Evolutionary conservation across 148 eudicot species (phyloP), one percentile per base, ranked within the genome.

Genomic region (Chenopodium formosanum): DNA sequence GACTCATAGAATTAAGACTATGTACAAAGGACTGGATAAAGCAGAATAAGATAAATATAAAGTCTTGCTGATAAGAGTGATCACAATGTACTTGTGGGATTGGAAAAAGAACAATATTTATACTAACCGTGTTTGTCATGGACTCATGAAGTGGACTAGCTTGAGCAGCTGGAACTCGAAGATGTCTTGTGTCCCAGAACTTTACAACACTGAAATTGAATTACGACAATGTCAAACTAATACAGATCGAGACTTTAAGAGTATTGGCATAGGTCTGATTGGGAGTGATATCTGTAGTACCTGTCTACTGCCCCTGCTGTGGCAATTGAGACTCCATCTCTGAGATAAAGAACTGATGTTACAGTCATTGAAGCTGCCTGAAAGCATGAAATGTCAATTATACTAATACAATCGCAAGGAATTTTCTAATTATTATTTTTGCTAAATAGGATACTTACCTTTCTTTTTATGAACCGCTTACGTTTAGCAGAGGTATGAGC

Each of bases 301-400:
- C 95, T 94, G 86, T 96, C 95, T 68, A 87, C 91, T 87, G 99
- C 97, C 85, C 97, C 99, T 73, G 97, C 97, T 62, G 97, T 90
- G 81, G 94, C 97, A 82, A 95, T 76, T 20, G 94, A 91, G 77
- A 92, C 78, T 85, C 90, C 97, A 79, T 95, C 99, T 79, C 89
- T 91, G 62, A 56, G 62, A 56, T 56, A 56, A 14, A 56, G 62
- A 17, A 17, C 62, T 4, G 62, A 56, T 17, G 62, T 56, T 56
- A 56, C 62, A 56, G 62, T 56, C 62, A 56, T 56, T 56, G 62
- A 56, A 56, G n/a, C 62, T 56, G 92, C 95, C 44, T 40, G 44
- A 40, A 40, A 40, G 44, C 44, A 40, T 40, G 7, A 40, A 0
- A 40, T 40, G 44, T 40, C 7, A 40, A 40, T 40, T 5, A 40